Evolutionary conservation across 768 basidiomycete species (phyloP), one percentile per base, ranked within the genome.

Genomic region (Daedalea quercina): DNA sequence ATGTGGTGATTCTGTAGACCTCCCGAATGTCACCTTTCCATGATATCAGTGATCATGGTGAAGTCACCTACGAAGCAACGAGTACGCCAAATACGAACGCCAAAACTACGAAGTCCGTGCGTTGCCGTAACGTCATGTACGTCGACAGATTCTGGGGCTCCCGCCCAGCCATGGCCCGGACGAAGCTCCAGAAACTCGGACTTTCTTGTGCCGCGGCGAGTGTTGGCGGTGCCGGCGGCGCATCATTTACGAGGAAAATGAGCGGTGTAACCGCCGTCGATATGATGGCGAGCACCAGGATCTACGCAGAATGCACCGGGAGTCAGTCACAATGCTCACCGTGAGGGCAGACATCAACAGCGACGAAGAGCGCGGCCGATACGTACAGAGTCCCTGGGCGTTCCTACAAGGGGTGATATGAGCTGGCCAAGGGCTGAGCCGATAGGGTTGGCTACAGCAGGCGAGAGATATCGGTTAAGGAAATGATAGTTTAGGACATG

Each of bases 211-310:
- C 80, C 11, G 78, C 87, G n/a, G 87, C 72, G 64, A 79, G 85
- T 0, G 87, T 87, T 87, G 90, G 90, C 23, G 90, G 90, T 8
- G 76, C 81, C 20, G 88, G 87, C 4, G 90, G 90, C 1, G 75
- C 72, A 31, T 71, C 71, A 1, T 70, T 61, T 20, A 94, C 77
- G 22, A 90, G 63, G 44, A 91, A 71, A 2, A 79, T 70, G n/a
- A 75, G 70, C 0, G 89, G 88, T 8, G 72, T 62, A 0, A 75
- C 77, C 1, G 70, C 87, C 1, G 85, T 87, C 13, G 78, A 80
- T 13, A 90, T 76, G 54, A 91, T 82, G 1, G 76, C 90, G 20
- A 92, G 75, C 3, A 87, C 70, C 3, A 91, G 70, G 45, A 90
- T 73, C 87, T 90, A 54, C 22, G 4, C n/a, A n/a, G n/a, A n/a